Conservation (phyloP, 2,329 filamentous ascomycete genomes). For the Colletotrichum australisinense region DNA sequence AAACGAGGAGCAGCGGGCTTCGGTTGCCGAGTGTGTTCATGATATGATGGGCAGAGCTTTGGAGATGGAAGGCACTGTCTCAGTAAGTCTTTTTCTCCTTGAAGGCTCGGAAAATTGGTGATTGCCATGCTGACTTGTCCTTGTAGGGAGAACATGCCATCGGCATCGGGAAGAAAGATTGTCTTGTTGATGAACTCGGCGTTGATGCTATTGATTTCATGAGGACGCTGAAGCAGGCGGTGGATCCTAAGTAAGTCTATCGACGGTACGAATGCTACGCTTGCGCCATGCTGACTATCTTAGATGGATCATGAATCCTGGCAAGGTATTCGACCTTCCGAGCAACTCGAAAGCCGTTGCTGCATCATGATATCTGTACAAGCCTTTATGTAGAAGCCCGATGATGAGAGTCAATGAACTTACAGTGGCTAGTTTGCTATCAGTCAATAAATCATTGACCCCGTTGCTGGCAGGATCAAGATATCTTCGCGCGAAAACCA, state of each 20-base stretch:
- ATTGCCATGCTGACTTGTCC: background rate
- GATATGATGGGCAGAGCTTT: slow-evolving; percentile 77
- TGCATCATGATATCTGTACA: background rate
- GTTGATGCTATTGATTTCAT: slow-evolving; percentile 73
- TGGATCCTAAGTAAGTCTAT: slow-evolving; percentile 64
- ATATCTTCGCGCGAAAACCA: background rate
- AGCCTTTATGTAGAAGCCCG: background rate
- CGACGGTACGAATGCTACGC: background rate
- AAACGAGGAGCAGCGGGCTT: slow-evolving; percentile 61
- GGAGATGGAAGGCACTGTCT: slow-evolving; percentile 78
- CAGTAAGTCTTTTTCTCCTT: slow-evolving; percentile 48
- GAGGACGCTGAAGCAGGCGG: slow-evolving; percentile 71
- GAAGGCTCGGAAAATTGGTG: background rate
- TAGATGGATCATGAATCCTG: slow-evolving; percentile 75
- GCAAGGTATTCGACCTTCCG: slow-evolving; percentile 71
- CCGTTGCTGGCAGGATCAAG: background rate
- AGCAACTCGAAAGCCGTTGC: slow-evolving; percentile 3
- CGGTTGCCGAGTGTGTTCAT: slow-evolving; percentile 70
- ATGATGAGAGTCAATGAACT: background rate
- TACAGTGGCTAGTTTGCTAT: too few species aligned
- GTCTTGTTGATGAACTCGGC: slow-evolving; percentile 72
- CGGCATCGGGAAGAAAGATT: slow-evolving; percentile 73
- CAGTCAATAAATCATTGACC: background rate
- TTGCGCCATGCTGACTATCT: background rate
- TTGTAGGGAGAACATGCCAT: slow-evolving; percentile 74